Evolutionary conservation across 2,329 filamentous ascomycete genomes (phyloP).

Genomic region (Trichoderma koningiopsis): DNA sequence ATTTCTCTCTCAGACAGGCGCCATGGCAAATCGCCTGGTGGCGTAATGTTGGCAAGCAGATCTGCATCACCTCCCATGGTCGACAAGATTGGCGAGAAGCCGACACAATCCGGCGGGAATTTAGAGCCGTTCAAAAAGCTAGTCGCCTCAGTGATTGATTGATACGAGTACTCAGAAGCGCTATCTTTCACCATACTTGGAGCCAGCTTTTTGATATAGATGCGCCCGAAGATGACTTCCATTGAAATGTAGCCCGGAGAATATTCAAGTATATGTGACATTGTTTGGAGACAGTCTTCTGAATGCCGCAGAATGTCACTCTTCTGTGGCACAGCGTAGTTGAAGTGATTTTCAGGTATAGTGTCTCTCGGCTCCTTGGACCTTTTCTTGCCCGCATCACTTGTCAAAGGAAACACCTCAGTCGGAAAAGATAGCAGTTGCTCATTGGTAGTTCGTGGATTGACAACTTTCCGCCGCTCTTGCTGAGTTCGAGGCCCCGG

Average conservation of each 20-base stretch:
- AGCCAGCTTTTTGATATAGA: conserved; percentile 33
- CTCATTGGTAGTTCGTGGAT: background rate
- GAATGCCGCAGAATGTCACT: conserved; percentile 26
- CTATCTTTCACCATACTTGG: conserved; percentile 29
- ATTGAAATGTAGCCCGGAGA: conserved; percentile 34
- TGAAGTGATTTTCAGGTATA: background rate
- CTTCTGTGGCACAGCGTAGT: background rate
- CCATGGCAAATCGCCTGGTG: conserved; percentile 30
- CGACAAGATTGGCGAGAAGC: conserved; percentile 37
- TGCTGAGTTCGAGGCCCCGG: background rate
- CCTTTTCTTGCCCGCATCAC: background rate
- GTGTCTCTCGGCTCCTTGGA: background rate
- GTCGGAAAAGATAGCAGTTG: background rate
- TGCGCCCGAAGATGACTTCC: conserved; percentile 35
- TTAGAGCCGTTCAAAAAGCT: conserved; percentile 22
- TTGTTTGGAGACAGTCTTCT: conserved; percentile 24
- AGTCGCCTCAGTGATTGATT: conserved; percentile 25
- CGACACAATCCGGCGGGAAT: conserved; percentile 23
- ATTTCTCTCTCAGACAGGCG: conserved; percentile 26
- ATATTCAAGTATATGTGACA: conserved; percentile 31
- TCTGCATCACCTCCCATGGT: conserved; percentile 34
- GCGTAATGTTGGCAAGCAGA: conserved; percentile 26
- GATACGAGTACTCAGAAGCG: conserved; percentile 29
- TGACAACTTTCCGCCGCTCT: background rate
- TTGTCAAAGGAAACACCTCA: background rate